These are phyloP conservation scores for Heritiera fomes DNA, from an alignment of 345 rosid species.

Conservation along the genomic window DNA sequence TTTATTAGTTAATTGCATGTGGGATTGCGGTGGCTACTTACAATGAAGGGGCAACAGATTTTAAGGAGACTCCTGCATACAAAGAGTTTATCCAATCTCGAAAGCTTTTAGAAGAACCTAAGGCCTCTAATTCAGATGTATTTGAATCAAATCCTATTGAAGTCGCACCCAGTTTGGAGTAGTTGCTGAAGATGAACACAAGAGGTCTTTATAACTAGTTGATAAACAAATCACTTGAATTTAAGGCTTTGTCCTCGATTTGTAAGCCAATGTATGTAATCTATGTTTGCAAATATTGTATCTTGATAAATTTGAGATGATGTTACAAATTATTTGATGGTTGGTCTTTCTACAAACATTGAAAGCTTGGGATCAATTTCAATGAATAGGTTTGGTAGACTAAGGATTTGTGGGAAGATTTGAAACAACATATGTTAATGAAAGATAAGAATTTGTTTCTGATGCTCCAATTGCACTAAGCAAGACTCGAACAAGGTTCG, in stretches of 20 bases:
- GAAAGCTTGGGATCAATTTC: background rate
- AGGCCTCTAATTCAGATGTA: slow-evolving; percentile 63
- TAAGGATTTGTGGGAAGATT: no score
- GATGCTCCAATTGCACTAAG: no score
- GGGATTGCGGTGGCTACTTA: slow-evolving; percentile 82
- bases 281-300: background rate
- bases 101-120: slow-evolving; percentile 77
- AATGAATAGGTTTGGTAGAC: background rate
- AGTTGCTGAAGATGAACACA: slow-evolving; percentile 23
- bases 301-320: slow-evolving; percentile 17
- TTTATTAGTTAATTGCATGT: slow-evolving; percentile 63
- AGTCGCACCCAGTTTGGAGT: slow-evolving; percentile 88
- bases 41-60: slow-evolving; percentile 88
- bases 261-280: slow-evolving; percentile 24
- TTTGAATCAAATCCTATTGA: slow-evolving; percentile 91
- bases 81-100: slow-evolving; percentile 69
- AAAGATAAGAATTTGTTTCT: no score
- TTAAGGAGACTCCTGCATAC: slow-evolving; percentile 78
- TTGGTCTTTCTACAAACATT: background rate
- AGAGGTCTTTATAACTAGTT: background rate
- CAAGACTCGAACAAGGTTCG: no score
- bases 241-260: slow-evolving; percentile 18
- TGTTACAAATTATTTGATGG: background rate
- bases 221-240: slow-evolving; percentile 4
- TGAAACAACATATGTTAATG: no score